Conservation (phyloP, 2,329 filamentous ascomycete genomes). For the Huntiella savannae region DNA sequence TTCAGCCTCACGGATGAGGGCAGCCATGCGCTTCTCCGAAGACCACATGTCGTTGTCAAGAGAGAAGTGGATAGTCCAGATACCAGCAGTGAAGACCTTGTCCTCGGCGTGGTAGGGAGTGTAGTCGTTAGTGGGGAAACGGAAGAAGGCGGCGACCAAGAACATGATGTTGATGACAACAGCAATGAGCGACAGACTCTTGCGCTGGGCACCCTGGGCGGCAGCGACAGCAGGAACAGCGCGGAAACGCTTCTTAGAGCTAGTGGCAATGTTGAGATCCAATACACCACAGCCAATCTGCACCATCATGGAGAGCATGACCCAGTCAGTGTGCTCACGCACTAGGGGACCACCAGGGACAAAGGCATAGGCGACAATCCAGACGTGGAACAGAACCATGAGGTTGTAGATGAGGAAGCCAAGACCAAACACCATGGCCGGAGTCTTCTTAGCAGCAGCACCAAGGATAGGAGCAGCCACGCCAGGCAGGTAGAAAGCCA, state of each 20-base stretch:
- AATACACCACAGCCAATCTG: slow-evolving; percentile 72
- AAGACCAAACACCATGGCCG: slow-evolving; percentile 64
- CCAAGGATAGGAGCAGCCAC: slow-evolving; percentile 55
- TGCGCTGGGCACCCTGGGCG: slow-evolving; percentile 25
- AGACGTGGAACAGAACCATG: slow-evolving; percentile 90
- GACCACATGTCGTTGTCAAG: slow-evolving; percentile 99
- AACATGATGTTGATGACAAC: slow-evolving; percentile 64
- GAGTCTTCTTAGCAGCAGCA: slow-evolving; percentile 57
- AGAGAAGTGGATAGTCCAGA: slow-evolving; percentile 97
- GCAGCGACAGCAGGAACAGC: slow-evolving; percentile 2
- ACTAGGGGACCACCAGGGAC: slow-evolving; percentile 86
- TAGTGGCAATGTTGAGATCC: slow-evolving; percentile 31
- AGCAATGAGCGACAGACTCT: slow-evolving; percentile 38
- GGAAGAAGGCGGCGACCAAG: slow-evolving; percentile 62
- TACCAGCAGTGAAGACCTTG: slow-evolving; percentile 78
- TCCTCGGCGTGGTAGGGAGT: slow-evolving; percentile 73
- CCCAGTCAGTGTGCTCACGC: slow-evolving; percentile 86
- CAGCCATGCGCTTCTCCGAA: slow-evolving; percentile 80
- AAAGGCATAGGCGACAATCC: slow-evolving; percentile 96
- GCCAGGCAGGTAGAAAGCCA: slow-evolving; percentile 68
- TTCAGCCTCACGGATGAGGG: slow-evolving; percentile 83
- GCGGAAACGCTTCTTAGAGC: slow-evolving; percentile 8
- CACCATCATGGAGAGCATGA: slow-evolving; percentile 76
- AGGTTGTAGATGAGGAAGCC: slow-evolving; percentile 88
- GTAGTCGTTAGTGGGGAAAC: slow-evolving; percentile 87